These are phyloP conservation scores for Juncus effusus DNA, from an alignment of 176 grass and related monocot genomes.

Conservation along the genomic window DNA sequence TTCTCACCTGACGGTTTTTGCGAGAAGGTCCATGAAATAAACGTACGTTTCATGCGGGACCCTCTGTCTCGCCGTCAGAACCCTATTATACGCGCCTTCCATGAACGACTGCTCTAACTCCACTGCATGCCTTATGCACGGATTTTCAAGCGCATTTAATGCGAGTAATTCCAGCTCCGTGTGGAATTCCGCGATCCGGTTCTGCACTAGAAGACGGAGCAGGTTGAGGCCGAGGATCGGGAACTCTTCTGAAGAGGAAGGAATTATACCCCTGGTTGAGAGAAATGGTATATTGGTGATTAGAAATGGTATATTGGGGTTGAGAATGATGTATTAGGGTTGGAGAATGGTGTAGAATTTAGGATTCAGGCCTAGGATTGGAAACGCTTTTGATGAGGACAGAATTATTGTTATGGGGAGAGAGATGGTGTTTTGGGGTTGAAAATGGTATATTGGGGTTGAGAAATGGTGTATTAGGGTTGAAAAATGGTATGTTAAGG, in stretches of 20 bases:
- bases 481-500: neutral
- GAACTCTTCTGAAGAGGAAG: constrained; percentile 54
- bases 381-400: too few relatives aligned
- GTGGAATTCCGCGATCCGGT: constrained; percentile 77
- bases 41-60: constrained; percentile 70
- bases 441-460: neutral
- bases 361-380: too few relatives aligned
- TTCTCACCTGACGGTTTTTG: constrained; percentile 54
- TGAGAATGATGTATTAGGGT: too few relatives aligned
- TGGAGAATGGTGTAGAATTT: neutral
- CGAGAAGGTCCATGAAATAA: constrained; percentile 78
- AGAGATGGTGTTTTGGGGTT: neutral
- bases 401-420: too few relatives aligned
- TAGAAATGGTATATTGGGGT: neutral
- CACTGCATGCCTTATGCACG: constrained; percentile 65
- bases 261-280: constrained; percentile 56
- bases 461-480: too few relatives aligned
- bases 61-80: constrained; percentile 34
- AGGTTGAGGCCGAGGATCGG: constrained; percentile 71
- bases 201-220: constrained; percentile 78
- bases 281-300: neutral
- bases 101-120: constrained; percentile 73
- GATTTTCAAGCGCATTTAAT: constrained; percentile 42
- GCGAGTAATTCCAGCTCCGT: constrained; percentile 73
- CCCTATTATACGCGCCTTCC: constrained; percentile 64